phyloP scores from a whole-genome alignment of 495 filamentous ascomycete genomes.

The Chaetomium cochliodes region DNA sequence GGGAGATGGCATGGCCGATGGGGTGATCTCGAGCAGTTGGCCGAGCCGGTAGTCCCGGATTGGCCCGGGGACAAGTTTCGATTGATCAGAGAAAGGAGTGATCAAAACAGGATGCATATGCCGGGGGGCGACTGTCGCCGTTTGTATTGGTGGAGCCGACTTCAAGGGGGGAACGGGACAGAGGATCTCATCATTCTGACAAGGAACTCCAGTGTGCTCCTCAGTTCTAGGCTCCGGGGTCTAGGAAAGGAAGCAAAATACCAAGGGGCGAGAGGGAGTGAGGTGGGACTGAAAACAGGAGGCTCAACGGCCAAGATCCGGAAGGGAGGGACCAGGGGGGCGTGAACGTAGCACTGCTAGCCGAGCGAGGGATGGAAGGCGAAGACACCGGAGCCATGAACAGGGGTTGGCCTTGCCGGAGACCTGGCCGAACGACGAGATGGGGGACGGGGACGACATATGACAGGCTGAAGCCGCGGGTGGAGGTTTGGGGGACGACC shows the following conservation, averaged over 20 bases:
- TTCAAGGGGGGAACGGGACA: slow-evolving; percentile 26
- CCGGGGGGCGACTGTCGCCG: slow-evolving; percentile 38
- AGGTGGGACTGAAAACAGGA: slow-evolving; percentile 29
- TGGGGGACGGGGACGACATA: slow-evolving; percentile 32
- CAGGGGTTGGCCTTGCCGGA: slow-evolving; percentile 26
- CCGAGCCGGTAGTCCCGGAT: slow-evolving; percentile 37
- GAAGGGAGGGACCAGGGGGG: slow-evolving; percentile 23
- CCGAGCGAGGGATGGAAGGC: slow-evolving; percentile 27
- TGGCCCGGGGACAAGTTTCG: slow-evolving; percentile 42
- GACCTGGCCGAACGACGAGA: slow-evolving; percentile 29
- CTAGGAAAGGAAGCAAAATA: slow-evolving; percentile 26
- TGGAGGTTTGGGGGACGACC: slow-evolving; percentile 24
- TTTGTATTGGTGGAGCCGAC: slow-evolving; percentile 37
- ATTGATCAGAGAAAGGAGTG: slow-evolving; percentile 47
- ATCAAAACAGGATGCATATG: slow-evolving; percentile 38
- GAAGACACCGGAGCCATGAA: slow-evolving; percentile 24
- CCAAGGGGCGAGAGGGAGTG: slow-evolving; percentile 27
- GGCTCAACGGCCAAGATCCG: slow-evolving; percentile 32
- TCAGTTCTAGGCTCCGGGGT: slow-evolving; percentile 31
- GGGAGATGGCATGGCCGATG: slow-evolving; percentile 34
- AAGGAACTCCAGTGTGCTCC: slow-evolving; percentile 19
- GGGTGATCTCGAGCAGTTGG: slow-evolving; percentile 40
- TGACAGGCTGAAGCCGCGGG: slow-evolving; percentile 30
- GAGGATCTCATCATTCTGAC: slow-evolving; percentile 29
- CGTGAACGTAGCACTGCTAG: slow-evolving; percentile 26